Evolutionary conservation across 768 basidiomycete species (phyloP).

Genomic region (Dacryopinax spathularia): DNA sequence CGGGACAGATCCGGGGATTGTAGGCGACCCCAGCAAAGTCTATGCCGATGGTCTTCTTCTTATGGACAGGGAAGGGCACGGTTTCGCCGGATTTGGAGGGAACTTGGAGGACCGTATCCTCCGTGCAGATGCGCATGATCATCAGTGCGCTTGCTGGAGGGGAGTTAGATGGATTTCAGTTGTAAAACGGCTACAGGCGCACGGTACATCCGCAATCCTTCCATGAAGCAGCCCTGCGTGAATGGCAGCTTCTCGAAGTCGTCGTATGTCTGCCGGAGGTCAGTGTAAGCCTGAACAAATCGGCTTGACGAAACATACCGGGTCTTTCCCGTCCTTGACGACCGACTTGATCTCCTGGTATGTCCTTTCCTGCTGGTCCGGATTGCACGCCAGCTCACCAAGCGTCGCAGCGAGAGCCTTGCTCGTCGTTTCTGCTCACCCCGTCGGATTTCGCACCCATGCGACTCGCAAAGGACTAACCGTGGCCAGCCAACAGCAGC

Average conservation of each 20-base stretch:
- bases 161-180: neutral
- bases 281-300: neutral
- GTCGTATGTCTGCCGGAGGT: neutral
- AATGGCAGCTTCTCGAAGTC: neutral
- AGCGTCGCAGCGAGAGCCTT: conserved; percentile 24
- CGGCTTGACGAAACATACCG: conserved; percentile 12
- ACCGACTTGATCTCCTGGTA: conserved; percentile 21
- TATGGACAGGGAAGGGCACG: neutral
- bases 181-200: neutral
- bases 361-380: conserved; percentile 22
- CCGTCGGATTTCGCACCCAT: neutral
- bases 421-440: conserved; percentile 25
- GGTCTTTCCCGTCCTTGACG: conserved; percentile 14
- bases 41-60: neutral
- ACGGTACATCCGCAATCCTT: neutral
- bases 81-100: neutral
- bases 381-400: conserved; percentile 22
- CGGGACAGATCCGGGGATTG: neutral
- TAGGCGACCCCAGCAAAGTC: neutral
- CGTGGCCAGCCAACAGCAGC: conserved; percentile 14
- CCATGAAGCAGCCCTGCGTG: neutral
- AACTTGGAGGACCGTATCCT: neutral
- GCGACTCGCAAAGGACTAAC: neutral
- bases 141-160: neutral
- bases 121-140: neutral